These are phyloP conservation scores for Hippophae gyantsensis DNA, from an alignment of 306 rosid genomes.

Conservation along the genomic window DNA sequence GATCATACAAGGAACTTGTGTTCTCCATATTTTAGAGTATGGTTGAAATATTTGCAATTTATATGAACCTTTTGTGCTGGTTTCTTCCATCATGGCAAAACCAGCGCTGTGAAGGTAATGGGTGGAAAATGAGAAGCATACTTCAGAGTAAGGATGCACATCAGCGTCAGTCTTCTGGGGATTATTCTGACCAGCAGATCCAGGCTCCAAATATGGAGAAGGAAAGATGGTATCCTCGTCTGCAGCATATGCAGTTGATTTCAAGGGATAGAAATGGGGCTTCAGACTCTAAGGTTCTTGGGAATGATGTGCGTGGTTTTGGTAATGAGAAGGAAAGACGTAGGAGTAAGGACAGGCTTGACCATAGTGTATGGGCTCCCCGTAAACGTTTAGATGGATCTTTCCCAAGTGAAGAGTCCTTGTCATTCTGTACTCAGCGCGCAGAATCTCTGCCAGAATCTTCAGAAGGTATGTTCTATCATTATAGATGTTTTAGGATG, in stretches of 20 bases:
- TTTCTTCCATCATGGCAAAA: slow-evolving; percentile 35
- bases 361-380: slow-evolving; percentile 47
- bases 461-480: slow-evolving; percentile 37
- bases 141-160: slow-evolving; percentile 45
- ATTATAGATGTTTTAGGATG: neutral
- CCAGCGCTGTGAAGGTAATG: slow-evolving; percentile 40
- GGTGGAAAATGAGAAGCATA: slow-evolving; percentile 51
- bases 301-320: slow-evolving; percentile 32
- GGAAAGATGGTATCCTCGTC: slow-evolving; percentile 39
- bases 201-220: slow-evolving; percentile 37
- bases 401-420: slow-evolving; percentile 27
- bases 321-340: slow-evolving; percentile 37
- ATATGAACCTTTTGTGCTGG: slow-evolving; percentile 25
- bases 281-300: slow-evolving; percentile 33
- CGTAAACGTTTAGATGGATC: slow-evolving; percentile 37
- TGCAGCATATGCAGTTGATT: slow-evolving; percentile 41
- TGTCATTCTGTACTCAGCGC: slow-evolving; percentile 22
- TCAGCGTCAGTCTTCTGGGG: slow-evolving; percentile 44
- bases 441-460: slow-evolving; percentile 22
- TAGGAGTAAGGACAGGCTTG: slow-evolving; percentile 51
- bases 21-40: no score
- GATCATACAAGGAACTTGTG: no score
- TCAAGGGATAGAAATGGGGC: slow-evolving; percentile 45
- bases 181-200: slow-evolving; percentile 32
- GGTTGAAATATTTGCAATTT: slow-evolving; percentile 6